Conservation (phyloP, 352 stramenopile species). For the Globisporangium iwayamae region DNA sequence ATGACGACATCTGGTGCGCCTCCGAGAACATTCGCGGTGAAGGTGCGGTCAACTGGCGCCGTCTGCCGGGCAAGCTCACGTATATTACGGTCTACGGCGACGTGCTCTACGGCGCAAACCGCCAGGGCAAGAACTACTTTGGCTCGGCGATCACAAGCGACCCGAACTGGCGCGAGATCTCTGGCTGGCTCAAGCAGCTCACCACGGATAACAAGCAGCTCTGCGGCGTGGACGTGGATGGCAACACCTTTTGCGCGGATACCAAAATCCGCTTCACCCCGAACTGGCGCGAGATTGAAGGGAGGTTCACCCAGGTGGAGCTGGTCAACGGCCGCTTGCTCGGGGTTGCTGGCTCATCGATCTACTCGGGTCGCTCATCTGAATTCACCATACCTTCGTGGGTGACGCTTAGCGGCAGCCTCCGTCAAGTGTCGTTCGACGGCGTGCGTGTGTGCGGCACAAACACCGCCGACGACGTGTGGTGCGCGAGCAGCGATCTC, state of each 20-base stretch:
- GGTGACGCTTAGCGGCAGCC: conserved; percentile 3
- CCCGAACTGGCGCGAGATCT: conserved; percentile 14
- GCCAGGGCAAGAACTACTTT: conserved; percentile 6
- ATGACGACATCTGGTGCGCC: conserved; percentile 23
- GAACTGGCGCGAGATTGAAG: conserved; percentile 15
- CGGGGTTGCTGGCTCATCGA: background rate
- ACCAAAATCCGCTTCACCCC: conserved; percentile 13
- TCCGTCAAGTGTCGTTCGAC: conserved; percentile 19
- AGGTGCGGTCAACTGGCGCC: conserved; percentile 18
- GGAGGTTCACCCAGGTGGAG: conserved; percentile 16
- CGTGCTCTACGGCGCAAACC: conserved; percentile 22
- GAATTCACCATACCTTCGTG: conserved; percentile 5
- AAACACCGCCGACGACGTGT: conserved; percentile 10
- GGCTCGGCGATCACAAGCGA: conserved; percentile 3
- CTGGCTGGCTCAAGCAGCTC: conserved; percentile 22
- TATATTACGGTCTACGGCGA: conserved; percentile 29
- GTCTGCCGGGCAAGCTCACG: conserved; percentile 19
- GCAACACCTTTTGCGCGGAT: conserved; percentile 12
- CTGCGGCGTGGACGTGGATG: conserved; percentile 12
- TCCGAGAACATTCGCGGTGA: conserved; percentile 19
- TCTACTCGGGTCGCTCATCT: conserved; percentile 11
- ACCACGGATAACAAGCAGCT: conserved; percentile 25
- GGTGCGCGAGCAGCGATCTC: conserved; percentile 14
- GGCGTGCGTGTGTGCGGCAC: conserved; percentile 19
- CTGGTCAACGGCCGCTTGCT: conserved; percentile 17